Evolutionary conservation across 2,329 filamentous ascomycete genomes (phyloP), one percentile per base, ranked within the genome.

Genomic region (Talaromyces amestolkiae): DNA sequence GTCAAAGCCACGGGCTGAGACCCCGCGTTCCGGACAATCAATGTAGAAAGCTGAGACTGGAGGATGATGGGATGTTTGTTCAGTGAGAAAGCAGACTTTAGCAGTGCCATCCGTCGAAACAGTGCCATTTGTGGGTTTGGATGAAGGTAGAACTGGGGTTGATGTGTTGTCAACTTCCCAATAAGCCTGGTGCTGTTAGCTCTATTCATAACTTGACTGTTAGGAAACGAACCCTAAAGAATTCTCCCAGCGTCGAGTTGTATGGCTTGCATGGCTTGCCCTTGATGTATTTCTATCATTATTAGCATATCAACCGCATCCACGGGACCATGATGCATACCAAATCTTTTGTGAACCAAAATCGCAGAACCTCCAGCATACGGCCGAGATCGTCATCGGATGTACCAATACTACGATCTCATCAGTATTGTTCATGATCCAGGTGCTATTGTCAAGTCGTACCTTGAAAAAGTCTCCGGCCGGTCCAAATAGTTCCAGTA

Each of bases 401-500:
- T 72, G 94, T 94, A 72, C 94, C 95, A 73, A 90, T 89, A 69
- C 87, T 89, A 72, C 70, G 68, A 67, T 64, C 63, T 83, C 73
- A 83, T 81, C 74, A 71, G 64, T 69, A 59, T 60, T 66, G 65
- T 15, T 19, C 45, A 64, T 68, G 51, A 66, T 39, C 53, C 47
- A 65, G 10, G 43, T 67, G 39, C 31, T 22, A 39, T 62, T 11
- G 39, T 58, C 56, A 22, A 22, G 19, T 39, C 37, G 27, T 58
- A 86, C 85, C 83, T 86, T 68, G 86, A 85, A 76, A 99, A 97
- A 58, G 93, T 92, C 78, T 96, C 96, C 24, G 94, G 94, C 71
- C 93, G 87, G 79, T 99, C 95, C 76, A 99, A 85, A 75, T 99
- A 99, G 74, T 96, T 96, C 95, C 95, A 99, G 81, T 98, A 99